Conservation (phyloP, 148 eudicot species). For the Heliamphora exappendiculata region DNA sequence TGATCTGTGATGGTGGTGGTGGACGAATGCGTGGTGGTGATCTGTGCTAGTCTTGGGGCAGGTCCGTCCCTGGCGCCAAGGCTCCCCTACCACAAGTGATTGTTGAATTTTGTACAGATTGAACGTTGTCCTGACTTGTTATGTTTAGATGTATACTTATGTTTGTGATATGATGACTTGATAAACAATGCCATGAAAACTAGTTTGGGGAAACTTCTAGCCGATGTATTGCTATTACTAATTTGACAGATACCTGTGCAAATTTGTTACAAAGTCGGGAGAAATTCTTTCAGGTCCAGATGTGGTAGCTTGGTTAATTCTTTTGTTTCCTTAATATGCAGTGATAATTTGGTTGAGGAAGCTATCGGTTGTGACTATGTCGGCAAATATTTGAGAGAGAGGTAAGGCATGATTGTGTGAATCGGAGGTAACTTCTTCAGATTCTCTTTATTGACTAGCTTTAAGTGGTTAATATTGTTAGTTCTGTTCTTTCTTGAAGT, state of each 20-base stretch:
- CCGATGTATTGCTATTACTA: conserved; percentile 71
- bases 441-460: neutral
- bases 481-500: neutral
- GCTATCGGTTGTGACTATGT: conserved; percentile 59
- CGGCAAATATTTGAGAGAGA: conserved; percentile 52
- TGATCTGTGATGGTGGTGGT: too few relatives aligned
- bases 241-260: conserved; percentile 66
- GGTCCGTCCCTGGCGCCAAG: too few relatives aligned
- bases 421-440: conserved; percentile 53
- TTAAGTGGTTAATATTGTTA: neutral
- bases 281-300: conserved; percentile 3
- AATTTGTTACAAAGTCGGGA: conserved; percentile 1
- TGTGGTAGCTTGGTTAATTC: neutral
- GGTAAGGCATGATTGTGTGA: conserved; percentile 66
- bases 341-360: conserved; percentile 83
- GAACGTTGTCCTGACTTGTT: neutral
- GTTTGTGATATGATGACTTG: conserved; percentile 7
- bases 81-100: neutral
- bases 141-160: neutral
- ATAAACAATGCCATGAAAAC: conserved; percentile 53
- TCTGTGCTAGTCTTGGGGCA: too few relatives aligned
- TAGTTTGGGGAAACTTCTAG: conserved; percentile 56
- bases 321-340: conserved; percentile 20
- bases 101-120: conserved; percentile 2
- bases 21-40: too few relatives aligned